Percentiles rank a stretch among this genome's conserved stretches.
Conservation (phyloP, 202 grass and related monocot species). For the Setaria italica region DNA sequence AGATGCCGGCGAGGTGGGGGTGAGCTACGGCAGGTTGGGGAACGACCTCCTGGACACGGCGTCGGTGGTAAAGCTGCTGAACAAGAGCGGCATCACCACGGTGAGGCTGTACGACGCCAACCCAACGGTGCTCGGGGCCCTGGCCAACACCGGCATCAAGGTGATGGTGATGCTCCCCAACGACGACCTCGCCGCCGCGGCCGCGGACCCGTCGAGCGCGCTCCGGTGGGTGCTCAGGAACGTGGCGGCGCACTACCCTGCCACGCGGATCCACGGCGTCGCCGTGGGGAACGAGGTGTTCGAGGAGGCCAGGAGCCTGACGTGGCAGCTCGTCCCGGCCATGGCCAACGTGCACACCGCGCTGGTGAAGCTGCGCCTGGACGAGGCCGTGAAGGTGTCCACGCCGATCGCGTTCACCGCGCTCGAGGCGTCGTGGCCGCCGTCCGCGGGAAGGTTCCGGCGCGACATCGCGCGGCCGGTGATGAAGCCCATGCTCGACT, state of each 20-base stretch:
- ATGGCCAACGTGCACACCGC: constrained; percentile 71
- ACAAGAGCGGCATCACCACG: constrained; percentile 51
- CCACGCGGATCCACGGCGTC: constrained; percentile 58
- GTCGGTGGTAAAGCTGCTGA: constrained; percentile 57
- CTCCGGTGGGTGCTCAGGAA: constrained; percentile 52
- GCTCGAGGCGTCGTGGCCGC: constrained; percentile 59
- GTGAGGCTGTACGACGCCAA: constrained; percentile 69
- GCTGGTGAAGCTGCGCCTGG: constrained; percentile 46
- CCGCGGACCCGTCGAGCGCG: constrained; percentile 28
- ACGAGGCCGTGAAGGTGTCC: constrained; percentile 64
- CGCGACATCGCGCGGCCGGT: constrained; percentile 57
- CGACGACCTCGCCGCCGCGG: constrained; percentile 33
- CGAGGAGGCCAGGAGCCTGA: constrained; percentile 29
- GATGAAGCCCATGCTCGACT: constrained; percentile 65
- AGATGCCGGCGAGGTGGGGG: constrained; percentile 65
- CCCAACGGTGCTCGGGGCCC: constrained; percentile 43
- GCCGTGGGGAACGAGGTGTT: constrained; percentile 85
- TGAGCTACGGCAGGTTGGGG: constrained; percentile 66
- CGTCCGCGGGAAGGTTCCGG: constrained; percentile 50
- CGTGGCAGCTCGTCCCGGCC: constrained; percentile 47
- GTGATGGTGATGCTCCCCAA: constrained; percentile 64
- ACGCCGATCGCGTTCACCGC: constrained; percentile 58
- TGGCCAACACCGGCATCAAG: constrained; percentile 60
- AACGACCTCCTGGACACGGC: constrained; percentile 52
- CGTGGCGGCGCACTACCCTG: constrained; percentile 52